Conservation (phyloP, 2,329 filamentous ascomycete species). For the Hypoxylon sp. region DNA sequence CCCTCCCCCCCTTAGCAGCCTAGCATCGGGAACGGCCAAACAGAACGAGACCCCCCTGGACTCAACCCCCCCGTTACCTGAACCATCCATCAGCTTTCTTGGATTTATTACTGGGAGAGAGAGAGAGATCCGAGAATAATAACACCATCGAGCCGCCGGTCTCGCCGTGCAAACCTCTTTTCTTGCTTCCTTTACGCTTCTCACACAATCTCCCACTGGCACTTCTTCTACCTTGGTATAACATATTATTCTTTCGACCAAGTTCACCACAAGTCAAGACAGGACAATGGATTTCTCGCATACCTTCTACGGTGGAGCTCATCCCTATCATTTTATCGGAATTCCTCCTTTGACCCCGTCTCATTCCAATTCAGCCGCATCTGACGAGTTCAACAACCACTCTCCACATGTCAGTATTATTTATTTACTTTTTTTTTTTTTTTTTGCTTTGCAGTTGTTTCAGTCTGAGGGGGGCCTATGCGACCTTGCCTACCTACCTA, state of each 20-base stretch:
- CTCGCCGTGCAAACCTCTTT: constrained; percentile 31
- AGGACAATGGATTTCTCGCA: constrained; percentile 63
- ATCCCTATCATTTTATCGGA: constrained; percentile 64
- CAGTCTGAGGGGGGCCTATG: constrained; percentile 18
- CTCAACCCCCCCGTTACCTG: constrained; percentile 31
- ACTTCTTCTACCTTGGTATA: constrained; percentile 11
- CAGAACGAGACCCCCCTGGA: constrained; percentile 21
- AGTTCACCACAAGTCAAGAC: constrained; percentile 15
- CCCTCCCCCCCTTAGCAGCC: no score
- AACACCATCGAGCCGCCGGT: constrained; percentile 34
- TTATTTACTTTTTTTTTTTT: no score
- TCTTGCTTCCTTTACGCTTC: constrained; percentile 15
- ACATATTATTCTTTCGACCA: constrained; percentile 9
- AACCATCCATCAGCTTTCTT: constrained; percentile 34
- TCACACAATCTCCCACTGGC: constrained; percentile 10
- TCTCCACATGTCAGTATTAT: constrained; percentile 64
- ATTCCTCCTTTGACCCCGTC: constrained; percentile 64
- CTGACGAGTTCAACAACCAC: constrained; percentile 63
- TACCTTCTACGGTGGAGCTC: constrained; percentile 57
- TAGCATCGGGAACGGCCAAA: constrained; percentile 31
- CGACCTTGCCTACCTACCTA: no score
- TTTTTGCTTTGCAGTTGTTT: no score
- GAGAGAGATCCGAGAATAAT: constrained; percentile 22
- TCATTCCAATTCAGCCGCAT: constrained; percentile 62
- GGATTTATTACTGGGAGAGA: constrained; percentile 24